These are phyloP conservation scores for Suillus plorans DNA, from an alignment of 768 basidiomycete species.

Conservation along the genomic window DNA sequence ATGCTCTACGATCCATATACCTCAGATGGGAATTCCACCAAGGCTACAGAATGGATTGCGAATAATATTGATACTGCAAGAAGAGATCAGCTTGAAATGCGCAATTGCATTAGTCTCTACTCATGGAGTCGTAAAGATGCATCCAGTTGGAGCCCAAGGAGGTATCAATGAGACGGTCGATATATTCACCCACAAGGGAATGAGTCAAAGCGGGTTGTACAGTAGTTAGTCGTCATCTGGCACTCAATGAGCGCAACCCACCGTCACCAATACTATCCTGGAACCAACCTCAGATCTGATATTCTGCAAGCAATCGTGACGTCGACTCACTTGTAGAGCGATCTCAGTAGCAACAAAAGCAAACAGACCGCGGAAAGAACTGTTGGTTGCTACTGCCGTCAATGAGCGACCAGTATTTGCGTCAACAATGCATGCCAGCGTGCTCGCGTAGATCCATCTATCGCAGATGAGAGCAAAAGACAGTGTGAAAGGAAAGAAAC, in stretches of 20 bases:
- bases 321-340: conserved; percentile 50
- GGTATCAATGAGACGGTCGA: conserved; percentile 87
- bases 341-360: conserved; percentile 74
- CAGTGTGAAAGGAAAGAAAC: conserved; percentile 19
- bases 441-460: conserved; percentile 61
- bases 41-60: conserved; percentile 77
- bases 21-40: neutral
- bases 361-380: conserved; percentile 64
- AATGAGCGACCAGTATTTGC: conserved; percentile 81
- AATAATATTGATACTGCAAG: conserved; percentile 87
- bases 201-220: conserved; percentile 83
- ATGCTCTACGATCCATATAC: neutral
- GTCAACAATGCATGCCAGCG: conserved; percentile 85
- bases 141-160: conserved; percentile 95
- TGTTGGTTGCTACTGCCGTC: conserved; percentile 74
- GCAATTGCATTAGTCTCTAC: conserved; percentile 21
- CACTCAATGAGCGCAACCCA: conserved; percentile 7
- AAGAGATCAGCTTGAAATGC: conserved; percentile 2
- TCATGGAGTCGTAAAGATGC: conserved; percentile 89
- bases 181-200: conserved; percentile 77
- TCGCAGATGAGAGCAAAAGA: neutral
- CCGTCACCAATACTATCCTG: conserved; percentile 24
- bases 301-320: neutral
- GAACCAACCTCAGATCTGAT: neutral
- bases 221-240: too few species aligned